A percentile compares a stretch with the other conserved stretches of the same genome.
phyloP scores from a whole-genome alignment of 1,139 yeast genomes.

The Yamadazyma oceani region DNA sequence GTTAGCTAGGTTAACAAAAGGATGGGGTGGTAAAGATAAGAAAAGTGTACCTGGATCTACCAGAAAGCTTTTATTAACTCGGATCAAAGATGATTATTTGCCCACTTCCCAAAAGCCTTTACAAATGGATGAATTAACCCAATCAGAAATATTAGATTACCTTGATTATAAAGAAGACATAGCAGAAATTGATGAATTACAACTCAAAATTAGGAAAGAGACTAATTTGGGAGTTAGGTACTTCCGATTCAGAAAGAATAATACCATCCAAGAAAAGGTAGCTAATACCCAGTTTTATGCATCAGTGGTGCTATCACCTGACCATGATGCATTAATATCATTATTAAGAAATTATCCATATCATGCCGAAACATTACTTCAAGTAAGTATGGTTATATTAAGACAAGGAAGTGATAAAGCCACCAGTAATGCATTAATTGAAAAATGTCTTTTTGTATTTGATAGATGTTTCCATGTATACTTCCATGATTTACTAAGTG shows the following conservation, averaged over 20 bases:
- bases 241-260: slow-evolving; percentile 50
- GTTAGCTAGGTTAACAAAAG: slow-evolving; percentile 62
- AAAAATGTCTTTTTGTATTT: slow-evolving; percentile 74
- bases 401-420: slow-evolving; percentile 76
- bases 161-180: slow-evolving; percentile 40
- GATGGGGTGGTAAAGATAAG: slow-evolving; percentile 84
- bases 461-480: slow-evolving; percentile 54
- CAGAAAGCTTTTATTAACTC: slow-evolving; percentile 65
- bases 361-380: slow-evolving; percentile 76
- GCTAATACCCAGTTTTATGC: slow-evolving; percentile 65
- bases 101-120: slow-evolving; percentile 69
- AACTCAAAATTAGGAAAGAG: slow-evolving; percentile 44
- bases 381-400: slow-evolving; percentile 71
- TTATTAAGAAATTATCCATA: slow-evolving; percentile 64
- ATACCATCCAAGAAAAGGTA: slow-evolving; percentile 38
- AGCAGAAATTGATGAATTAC: slow-evolving; percentile 25
- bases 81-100: slow-evolving; percentile 78
- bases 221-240: slow-evolving; percentile 51
- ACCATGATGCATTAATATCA: slow-evolving; percentile 64
- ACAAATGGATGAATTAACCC: slow-evolving; percentile 55
- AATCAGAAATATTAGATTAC: slow-evolving; percentile 39
- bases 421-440: slow-evolving; percentile 68
- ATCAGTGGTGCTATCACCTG: slow-evolving; percentile 67
- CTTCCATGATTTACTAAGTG: slow-evolving; percentile 46
- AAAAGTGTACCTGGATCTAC: slow-evolving; percentile 71